Conservation (phyloP, 208 protist genomes). For the Spironucleus salmonicida region DNA sequence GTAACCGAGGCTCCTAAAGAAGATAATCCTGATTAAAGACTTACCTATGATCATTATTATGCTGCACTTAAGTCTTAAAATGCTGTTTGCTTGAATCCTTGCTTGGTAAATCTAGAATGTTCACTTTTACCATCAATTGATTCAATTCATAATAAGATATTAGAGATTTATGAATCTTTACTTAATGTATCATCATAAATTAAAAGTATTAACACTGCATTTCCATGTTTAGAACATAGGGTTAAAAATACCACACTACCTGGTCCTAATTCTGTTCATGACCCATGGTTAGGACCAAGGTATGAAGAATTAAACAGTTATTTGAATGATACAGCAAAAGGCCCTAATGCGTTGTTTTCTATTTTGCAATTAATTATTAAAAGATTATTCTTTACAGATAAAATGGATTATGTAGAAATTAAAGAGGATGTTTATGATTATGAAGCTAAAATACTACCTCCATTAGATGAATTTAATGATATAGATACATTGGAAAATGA, state of each 20-base stretch:
- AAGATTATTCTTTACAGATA: neutral
- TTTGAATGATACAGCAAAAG: neutral
- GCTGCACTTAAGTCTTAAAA: no score
- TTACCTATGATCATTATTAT: no score
- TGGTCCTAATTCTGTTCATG: constrained; percentile 21
- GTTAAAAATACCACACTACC: neutral
- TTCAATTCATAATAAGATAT: neutral
- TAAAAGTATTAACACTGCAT: neutral
- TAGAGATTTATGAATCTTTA: neutral
- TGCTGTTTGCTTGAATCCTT: no score
- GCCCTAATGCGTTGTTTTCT: neutral
- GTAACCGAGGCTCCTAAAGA: no score
- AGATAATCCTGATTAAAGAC: no score
- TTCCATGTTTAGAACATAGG: neutral
- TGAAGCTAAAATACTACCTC: neutral
- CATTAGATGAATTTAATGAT: constrained; percentile 8
- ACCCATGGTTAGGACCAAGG: neutral
- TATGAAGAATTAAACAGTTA: neutral
- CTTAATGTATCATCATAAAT: neutral
- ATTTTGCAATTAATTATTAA: neutral
- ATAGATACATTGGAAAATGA: neutral
- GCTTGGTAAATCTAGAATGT: constrained; percentile 2
- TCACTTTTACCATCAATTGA: neutral
- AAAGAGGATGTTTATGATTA: neutral
- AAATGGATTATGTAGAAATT: neutral